Evolutionary conservation across 2,329 filamentous ascomycete species (phyloP), one percentile per base, ranked within the genome.

Genomic region (Shiraia sp.): DNA sequence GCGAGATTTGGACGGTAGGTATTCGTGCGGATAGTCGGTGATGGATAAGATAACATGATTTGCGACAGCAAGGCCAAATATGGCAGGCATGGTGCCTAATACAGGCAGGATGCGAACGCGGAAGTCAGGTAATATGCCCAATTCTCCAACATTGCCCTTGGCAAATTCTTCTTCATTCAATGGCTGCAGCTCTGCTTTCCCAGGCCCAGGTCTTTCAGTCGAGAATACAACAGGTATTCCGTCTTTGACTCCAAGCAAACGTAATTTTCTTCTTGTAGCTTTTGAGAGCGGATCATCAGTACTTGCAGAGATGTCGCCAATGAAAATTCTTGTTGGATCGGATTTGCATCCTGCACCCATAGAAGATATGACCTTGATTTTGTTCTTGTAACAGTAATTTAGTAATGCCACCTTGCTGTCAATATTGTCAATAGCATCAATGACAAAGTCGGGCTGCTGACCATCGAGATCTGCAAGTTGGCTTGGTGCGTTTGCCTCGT

Each of bases 341-440:
- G 88, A 92, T 75, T 97, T 99, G 72, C 90, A 96, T 0, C 90
- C 93, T 0, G 93, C 93, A 1, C 93, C 93, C 91, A 97, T 97
- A 23, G 90, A 88, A 12, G 90, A 93, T 49, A 99, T 91, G 19
- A 99, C 90, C 1, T 83, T 86, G 17, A 97, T 75, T 2, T 79
- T 76, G 63, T 90, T 80, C 47, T 84, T 80, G 65, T 91, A 79
- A 72, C 93, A 99, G 72, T 95, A 95, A 59, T 90, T 85, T 28
- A 99, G 77, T 40, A 99, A 75, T 13, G 86, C 87, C 3, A 99
- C 92, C 73, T 99, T 99, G 39, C 90, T 95, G 36, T 96, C 89
- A 49, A 99, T 97, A 65, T 99, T 97, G 70, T 99, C 93, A 54
- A 99, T 99, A 15, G 92, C 95, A 70, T 99, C 93, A 25, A 99